Evolutionary conservation across 768 basidiomycete species (phyloP).

Genomic region (Suillus subluteus): DNA sequence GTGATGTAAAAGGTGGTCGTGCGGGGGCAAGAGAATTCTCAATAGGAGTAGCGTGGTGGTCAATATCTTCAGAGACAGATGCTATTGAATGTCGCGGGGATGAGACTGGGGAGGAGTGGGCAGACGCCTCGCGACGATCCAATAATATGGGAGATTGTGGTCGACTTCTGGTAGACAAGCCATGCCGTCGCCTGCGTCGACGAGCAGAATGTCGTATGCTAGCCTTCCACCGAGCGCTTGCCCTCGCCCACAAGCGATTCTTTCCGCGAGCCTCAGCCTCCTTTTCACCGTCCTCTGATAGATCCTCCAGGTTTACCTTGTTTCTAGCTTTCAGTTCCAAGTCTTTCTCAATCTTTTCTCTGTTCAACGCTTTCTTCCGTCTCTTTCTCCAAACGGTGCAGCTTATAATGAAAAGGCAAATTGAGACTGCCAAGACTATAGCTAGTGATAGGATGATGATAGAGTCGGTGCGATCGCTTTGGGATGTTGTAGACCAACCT

Average conservation of each 20-base stretch:
- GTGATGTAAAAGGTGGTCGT: conserved; percentile 7
- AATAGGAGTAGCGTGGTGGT: background rate
- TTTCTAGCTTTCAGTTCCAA: conserved; percentile 50
- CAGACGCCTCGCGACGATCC: conserved; percentile 17
- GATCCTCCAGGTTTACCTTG: conserved; percentile 26
- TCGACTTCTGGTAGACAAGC: conserved; percentile 10
- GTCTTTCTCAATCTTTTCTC: conserved; percentile 39
- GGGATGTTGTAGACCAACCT: conserved; percentile 47
- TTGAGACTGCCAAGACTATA: conserved; percentile 62
- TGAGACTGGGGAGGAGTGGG: conserved; percentile 21
- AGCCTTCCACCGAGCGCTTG: conserved; percentile 70
- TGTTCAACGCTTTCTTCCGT: conserved; percentile 35
- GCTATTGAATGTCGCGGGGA: conserved; percentile 33
- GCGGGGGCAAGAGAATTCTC: conserved; percentile 10
- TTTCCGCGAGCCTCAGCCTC: conserved; percentile 53
- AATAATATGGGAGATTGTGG: conserved; percentile 24
- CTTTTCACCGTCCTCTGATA: conserved; percentile 34
- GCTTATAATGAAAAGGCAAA: conserved; percentile 61
- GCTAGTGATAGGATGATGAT: conserved; percentile 59
- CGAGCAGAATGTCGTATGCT: conserved; percentile 64
- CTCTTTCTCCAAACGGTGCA: conserved; percentile 64
- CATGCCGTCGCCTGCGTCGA: conserved; percentile 44
- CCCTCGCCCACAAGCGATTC: conserved; percentile 65
- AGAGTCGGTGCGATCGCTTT: conserved; percentile 39
- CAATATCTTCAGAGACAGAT: conserved; percentile 14